Evolutionary conservation across 2,329 filamentous ascomycete genomes (phyloP), one percentile per base, ranked within the genome.

Genomic region (Fusarium redolens): DNA sequence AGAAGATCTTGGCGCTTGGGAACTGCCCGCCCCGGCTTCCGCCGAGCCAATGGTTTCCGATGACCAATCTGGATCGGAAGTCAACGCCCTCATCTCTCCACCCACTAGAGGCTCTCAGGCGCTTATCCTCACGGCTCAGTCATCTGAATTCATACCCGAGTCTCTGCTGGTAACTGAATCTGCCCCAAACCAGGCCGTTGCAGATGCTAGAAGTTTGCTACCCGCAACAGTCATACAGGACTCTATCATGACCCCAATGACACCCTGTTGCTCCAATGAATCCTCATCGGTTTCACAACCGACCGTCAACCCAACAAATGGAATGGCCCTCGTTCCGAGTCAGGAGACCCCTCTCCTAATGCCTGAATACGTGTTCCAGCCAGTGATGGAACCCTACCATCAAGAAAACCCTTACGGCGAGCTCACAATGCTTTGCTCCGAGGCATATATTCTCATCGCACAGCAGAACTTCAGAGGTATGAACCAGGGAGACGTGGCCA

Each of bases 401-500:
- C 10, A 44, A 28, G 7, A 20, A 30, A 22, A 20, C 4, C 10
- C 15, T 25, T 41, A 40, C 8, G 61, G 64, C 14, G 78, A 80
- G 52, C 78, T 78, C 5, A 82, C 80, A 6, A 80, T 78, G 1
- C 73, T 74, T 8, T 82, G 81, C 61, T 70, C 72, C 4, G 78
- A 79, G 25, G 81, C 81, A 9, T 81, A 79, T 44, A 62, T 72
- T 4, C 76, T 82, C 43, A 78, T 83, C 28, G 56, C 73, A 40
- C 74, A 81, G 64, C 77, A 79, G 45, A 81, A 81, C 55, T 77
- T 75, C 65, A 72, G 73, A 40, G 77, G 77, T 13, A 52, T 80
- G 22, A 76, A 70, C 15, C 44, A 50, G 10, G 25, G 31, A 22
- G 52, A 55, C 22, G 69, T 81, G n/a, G 63, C 60, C 38, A 48